phyloP scores from a whole-genome alignment of 352 stramenopile species.

The Thalassiosira oceanica region DNA sequence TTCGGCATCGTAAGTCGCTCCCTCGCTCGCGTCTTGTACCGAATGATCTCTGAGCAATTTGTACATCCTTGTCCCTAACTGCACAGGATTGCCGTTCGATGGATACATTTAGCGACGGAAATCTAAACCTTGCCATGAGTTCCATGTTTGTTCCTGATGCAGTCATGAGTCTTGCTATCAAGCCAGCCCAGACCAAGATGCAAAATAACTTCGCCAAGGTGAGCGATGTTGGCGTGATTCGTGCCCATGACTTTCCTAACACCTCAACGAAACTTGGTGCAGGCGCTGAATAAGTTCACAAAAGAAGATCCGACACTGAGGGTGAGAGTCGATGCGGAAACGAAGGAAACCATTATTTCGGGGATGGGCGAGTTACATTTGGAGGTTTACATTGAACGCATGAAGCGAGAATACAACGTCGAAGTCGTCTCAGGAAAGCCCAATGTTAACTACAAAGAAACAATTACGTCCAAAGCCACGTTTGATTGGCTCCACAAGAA shows the following conservation, averaged over 20 bases:
- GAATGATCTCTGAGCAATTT: too few species aligned
- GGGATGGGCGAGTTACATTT: constrained; percentile 99
- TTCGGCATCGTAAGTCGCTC: constrained; percentile 99
- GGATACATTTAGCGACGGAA: constrained; percentile 87
- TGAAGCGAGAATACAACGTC: constrained; percentile 97
- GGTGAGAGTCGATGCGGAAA: constrained; percentile 93
- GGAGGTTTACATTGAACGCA: constrained; percentile 99
- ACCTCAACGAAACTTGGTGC: too few species aligned
- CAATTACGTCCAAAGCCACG: constrained; percentile 88
- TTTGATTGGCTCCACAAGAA: constrained; percentile 99
- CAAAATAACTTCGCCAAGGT: constrained; percentile 96
- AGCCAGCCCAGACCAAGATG: constrained; percentile 91
- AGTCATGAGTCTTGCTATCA: constrained; percentile 97
- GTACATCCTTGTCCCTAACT: too few species aligned
- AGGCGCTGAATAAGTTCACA: constrained; percentile 91
- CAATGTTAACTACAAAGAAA: constrained; percentile 99
- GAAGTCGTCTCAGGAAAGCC: constrained; percentile 88
- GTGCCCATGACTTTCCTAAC: too few species aligned
- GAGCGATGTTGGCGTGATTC: too few species aligned
- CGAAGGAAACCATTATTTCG: constrained; percentile 98
- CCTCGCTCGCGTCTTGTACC: too few species aligned
- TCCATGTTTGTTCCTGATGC: constrained; percentile 97
- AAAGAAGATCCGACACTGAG: constrained; percentile 98
- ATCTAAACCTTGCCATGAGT: constrained; percentile 87
- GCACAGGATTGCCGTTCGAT: constrained; percentile 98